Base-by-base conservation (phyloP, 2,329 filamentous ascomycete genomes). In the Ceratocystiopsis minuta region DNA sequence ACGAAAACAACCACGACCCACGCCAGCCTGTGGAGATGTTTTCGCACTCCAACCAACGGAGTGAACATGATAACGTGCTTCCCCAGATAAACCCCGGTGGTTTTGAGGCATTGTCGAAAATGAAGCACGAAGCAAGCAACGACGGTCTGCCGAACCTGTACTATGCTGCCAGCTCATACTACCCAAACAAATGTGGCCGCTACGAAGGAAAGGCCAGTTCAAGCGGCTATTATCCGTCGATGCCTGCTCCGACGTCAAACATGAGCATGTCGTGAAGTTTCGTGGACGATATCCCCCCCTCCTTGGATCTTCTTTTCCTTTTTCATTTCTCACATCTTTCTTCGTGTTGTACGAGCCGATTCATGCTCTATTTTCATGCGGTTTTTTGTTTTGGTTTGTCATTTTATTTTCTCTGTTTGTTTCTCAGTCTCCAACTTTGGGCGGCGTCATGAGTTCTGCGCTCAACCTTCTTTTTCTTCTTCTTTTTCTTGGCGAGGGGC, bases 201-300 rank as follows among this genome's bases (percentile, higher is more conserved):
- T 74, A 68, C 47, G 69, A 74, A 41, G 66, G 66, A 43, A 74
- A 72, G 50, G 36, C 63, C 11, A 64, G 57, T 36, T 70, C 69
- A 6, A 57, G 55, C 17, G 69, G 68, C 14, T 72, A 68, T 48
- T 75, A 73, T 46, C 70, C 70, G 2, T 65, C 62, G 6, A 56
- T 65, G 48, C 53, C 68, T 28, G 57, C 64, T 7, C 65, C 55
- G 2, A 41, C 66, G 18, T 63, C 67, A 1, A 63, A 64, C 24
- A 62, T 66, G 54, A 62, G 63, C 48, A 61, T 67, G 53, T 60
- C 59, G 24, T 31, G 24, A 16, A n/a, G n/a, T n/a, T n/a, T n/a
- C n/a, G n/a, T n/a, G n/a, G n/a, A n/a, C n/a, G n/a, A n/a, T n/a
- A n/a, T n/a, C n/a, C n/a, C n/a, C n/a, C n/a, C n/a, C n/a, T n/a